phyloP scores from a whole-genome alignment of 2,329 filamentous ascomycete genomes.

The Aspergillus sp. region DNA sequence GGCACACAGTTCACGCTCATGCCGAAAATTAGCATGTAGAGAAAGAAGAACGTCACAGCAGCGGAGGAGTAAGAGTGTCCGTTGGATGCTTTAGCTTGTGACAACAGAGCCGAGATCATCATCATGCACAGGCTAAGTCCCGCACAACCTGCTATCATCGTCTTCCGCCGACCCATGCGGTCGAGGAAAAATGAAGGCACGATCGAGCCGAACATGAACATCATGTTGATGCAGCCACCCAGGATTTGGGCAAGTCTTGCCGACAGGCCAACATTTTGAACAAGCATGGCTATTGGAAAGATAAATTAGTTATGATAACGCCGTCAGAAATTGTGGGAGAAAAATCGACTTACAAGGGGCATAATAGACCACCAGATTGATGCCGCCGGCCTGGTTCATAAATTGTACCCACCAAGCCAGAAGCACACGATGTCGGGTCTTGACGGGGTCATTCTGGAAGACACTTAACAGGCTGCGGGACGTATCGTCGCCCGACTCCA shows the following conservation, averaged over 20 bases:
- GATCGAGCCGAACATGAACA: background rate
- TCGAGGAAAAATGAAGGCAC: background rate
- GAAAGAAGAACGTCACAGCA: background rate
- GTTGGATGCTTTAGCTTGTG: background rate
- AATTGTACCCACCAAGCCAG: background rate
- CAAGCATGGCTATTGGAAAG: background rate
- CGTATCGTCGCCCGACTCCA: background rate
- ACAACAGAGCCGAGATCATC: background rate
- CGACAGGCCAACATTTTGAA: background rate
- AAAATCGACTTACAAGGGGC: background rate
- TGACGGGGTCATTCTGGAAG: background rate
- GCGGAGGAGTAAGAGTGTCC: background rate
- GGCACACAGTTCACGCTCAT: background rate
- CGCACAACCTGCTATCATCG: background rate
- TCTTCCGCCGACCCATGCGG: background rate
- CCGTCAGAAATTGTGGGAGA: background rate
- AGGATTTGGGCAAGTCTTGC: background rate
- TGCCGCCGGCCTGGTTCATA: background rate
- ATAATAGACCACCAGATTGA: background rate
- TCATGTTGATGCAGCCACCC: background rate
- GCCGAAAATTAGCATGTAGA: background rate
- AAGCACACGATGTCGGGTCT: background rate
- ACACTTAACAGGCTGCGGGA: background rate
- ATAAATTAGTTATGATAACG: background rate
- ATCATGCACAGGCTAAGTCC: background rate